Evolutionary conservation across 2,329 filamentous ascomycete species (phyloP).

Genomic region (Exophiala sp.): DNA sequence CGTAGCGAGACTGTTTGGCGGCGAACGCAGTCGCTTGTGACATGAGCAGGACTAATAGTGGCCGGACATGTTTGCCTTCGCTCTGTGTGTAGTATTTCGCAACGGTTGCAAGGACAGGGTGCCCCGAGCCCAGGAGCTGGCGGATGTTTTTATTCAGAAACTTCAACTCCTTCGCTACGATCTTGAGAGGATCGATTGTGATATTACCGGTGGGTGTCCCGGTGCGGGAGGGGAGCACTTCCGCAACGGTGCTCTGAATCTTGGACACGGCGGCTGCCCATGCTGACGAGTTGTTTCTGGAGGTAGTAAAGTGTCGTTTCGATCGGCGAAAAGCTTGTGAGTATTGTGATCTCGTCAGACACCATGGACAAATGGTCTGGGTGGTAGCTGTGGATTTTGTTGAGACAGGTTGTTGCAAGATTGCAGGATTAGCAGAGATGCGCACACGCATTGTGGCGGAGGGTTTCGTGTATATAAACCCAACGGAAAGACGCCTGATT

Average conservation of each 20-base stretch:
- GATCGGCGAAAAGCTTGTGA: neutral
- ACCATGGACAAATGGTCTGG: conserved; percentile 18
- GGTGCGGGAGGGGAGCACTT: conserved; percentile 34
- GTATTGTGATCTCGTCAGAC: conserved; percentile 17
- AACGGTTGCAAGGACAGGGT: conserved; percentile 88
- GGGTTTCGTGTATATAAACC: neutral
- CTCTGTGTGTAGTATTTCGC: conserved; percentile 98
- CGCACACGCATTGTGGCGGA: conserved; percentile 17
- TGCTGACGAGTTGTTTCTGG: conserved; percentile 26
- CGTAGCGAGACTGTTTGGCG: conserved; percentile 55
- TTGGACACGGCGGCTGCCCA: conserved; percentile 49
- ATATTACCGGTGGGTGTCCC: conserved; percentile 52
- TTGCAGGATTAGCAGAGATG: conserved; percentile 6
- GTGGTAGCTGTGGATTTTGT: conserved; percentile 6
- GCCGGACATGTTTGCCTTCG: conserved; percentile 94
- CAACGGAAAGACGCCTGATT: neutral
- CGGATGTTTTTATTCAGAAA: conserved; percentile 91
- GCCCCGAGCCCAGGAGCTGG: conserved; percentile 87
- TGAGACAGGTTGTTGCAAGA: conserved; percentile 8
- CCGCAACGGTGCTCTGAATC: conserved; percentile 48
- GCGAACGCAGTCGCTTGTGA: conserved; percentile 84
- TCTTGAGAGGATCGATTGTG: conserved; percentile 79
- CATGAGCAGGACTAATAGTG: conserved; percentile 93
- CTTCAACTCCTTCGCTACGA: conserved; percentile 95
- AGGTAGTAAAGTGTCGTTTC: conserved; percentile 18